A percentile compares a stretch with the other conserved stretches of the same genome.
phyloP scores from a whole-genome alignment of 1,284 basidiomycete species.

The Cutaneotrichosporon cyanovorans region DNA sequence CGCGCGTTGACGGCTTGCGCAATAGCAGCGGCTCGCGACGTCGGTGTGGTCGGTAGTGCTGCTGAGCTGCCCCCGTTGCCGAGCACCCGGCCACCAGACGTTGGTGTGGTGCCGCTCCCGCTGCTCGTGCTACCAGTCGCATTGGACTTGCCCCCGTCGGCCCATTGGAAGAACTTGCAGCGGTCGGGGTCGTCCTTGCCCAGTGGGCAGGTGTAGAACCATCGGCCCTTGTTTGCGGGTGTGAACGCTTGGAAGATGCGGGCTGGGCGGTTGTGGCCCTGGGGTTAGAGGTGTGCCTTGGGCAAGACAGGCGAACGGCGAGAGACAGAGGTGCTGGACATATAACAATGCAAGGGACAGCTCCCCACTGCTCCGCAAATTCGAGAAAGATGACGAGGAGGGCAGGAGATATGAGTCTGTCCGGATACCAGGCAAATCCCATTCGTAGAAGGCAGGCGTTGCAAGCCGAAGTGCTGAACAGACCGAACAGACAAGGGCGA shows the following conservation, averaged over 20 bases:
- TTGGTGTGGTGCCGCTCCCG: background rate
- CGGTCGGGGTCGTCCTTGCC: constrained; percentile 24
- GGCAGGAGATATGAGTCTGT: no score
- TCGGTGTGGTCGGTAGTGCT: background rate
- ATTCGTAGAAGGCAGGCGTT: no score
- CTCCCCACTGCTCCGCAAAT: no score
- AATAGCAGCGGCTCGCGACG: background rate
- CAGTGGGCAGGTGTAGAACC: constrained; percentile 36
- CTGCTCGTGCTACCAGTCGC: background rate
- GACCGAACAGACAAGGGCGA: no score
- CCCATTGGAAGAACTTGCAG: constrained; percentile 44
- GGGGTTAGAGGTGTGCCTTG: background rate
- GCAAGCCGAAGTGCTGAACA: no score
- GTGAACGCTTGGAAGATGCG: constrained; percentile 20
- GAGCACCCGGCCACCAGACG: background rate
- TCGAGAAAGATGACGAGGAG: no score
- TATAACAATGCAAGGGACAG: no score
- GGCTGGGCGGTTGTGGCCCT: constrained; percentile 3
- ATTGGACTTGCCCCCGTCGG: constrained; percentile 22
- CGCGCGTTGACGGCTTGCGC: background rate
- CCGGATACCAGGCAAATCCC: no score
- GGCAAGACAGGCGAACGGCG: no score
- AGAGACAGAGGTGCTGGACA: no score
- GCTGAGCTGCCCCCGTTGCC: background rate
- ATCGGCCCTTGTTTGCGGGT: constrained; percentile 36